Conservation (phyloP, 2,329 filamentous ascomycete species). For the Zymoseptoria brevis region DNA sequence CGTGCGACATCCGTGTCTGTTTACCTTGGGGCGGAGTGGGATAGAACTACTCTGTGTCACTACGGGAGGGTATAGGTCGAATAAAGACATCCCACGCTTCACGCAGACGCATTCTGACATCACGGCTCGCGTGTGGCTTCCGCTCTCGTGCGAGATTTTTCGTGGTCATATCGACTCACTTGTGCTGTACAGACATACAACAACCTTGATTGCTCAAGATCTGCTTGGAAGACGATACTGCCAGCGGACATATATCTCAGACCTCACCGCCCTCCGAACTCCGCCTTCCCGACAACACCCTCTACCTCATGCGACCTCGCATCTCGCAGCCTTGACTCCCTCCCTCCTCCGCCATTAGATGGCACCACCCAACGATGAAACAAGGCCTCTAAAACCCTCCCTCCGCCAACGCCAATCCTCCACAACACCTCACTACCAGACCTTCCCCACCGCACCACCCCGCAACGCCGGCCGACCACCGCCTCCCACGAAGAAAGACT, state of each 20-base stretch:
- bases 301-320: neutral
- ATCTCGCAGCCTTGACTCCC: neutral
- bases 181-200: neutral
- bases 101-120: neutral
- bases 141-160: neutral
- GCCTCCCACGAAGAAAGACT: slow-evolving; percentile 16
- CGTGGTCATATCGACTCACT: neutral
- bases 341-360: neutral
- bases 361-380: neutral
- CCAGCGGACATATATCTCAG: neutral
- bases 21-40: too few species aligned
- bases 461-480: slow-evolving; percentile 53
- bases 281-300: neutral
- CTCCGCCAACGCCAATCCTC: slow-evolving; percentile 41
- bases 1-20: too few species aligned
- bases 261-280: neutral
- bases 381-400: neutral
- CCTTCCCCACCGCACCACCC: slow-evolving; percentile 69
- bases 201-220: neutral
- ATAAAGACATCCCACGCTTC: neutral
- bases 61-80: neutral
- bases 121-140: neutral
- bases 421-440: slow-evolving; percentile 62
- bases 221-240: neutral
- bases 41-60: too few species aligned